phyloP scores from a whole-genome alignment of 257 asterid genomes.

The Salvia rosmarinus region DNA sequence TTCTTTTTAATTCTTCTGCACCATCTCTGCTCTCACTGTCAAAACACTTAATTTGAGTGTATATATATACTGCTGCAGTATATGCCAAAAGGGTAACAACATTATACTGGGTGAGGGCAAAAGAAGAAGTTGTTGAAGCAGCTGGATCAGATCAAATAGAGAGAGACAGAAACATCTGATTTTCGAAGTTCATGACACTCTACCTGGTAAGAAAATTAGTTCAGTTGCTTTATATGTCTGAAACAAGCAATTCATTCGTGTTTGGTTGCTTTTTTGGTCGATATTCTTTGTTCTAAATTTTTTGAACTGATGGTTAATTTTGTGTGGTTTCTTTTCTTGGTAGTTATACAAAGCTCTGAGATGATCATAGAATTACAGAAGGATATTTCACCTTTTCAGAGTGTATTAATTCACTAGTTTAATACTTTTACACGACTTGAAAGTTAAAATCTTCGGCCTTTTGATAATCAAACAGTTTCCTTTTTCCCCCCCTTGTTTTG shows the following conservation, averaged over 20 bases:
- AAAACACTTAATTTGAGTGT: neutral
- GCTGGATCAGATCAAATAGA: constrained; percentile 9
- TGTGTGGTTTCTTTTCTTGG: neutral
- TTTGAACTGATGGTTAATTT: neutral
- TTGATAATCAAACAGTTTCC: neutral
- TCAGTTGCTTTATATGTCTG: neutral
- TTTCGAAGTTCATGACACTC: constrained; percentile 11
- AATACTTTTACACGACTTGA: neutral
- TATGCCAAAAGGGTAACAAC: constrained; percentile 36
- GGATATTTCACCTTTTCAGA: too few relatives aligned
- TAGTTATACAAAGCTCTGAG: neutral
- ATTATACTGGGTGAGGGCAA: neutral
- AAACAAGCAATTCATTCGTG: neutral
- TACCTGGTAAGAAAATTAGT: constrained; percentile 32
- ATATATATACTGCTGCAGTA: constrained; percentile 28
- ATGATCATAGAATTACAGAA: constrained; percentile 3
- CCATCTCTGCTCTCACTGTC: neutral
- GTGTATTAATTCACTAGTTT: too few relatives aligned
- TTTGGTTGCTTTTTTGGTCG: neutral
- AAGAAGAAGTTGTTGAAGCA: constrained; percentile 23
- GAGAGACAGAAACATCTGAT: neutral
- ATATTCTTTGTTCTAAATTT: neutral
- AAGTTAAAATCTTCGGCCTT: neutral
- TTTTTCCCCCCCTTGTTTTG: neutral
- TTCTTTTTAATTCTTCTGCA: constrained; percentile 48